Base-by-base conservation (phyloP, 176 grass and related monocot genomes). In the Triticum turgidum region DNA sequence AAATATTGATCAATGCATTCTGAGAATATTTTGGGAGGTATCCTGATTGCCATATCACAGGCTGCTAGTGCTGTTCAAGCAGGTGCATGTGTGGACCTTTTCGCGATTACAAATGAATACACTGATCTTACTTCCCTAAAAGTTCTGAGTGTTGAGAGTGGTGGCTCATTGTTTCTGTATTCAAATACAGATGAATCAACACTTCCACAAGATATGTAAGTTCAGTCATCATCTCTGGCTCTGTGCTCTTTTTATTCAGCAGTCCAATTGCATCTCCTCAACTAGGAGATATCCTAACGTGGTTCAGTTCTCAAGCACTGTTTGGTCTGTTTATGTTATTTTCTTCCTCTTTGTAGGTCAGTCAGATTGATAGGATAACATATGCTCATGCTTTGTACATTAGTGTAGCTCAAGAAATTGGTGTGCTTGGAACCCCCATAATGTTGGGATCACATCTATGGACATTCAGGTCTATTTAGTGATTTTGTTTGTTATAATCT, bases 131-230 rank as follows among this genome's bases (percentile, higher is more conserved):
- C 92, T 79, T 96, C 92, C 41, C 88, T 98, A 25, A 98, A 98
- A 78, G 90, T 87, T 91, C 86, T 98, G 34, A 94, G 92, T 92
- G 90, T 98, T 79, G 92, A 96, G 56, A 98, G 94, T 85, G 97
- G 97, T 39, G 97, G 94, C 59, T 98, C 93, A 79, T 78, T 98
- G 80, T 96, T 92, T 92, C 84, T 94, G 61, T 94, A 98, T 86
- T 80, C 86, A 52, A 98, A 86, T 89, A 91, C 90, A 71, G 97
- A 96, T 82, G 94, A 98, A 88, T 98, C 97, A 51, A 98, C 97
- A 63, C 90, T 98, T 83, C 97, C 97, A 6, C 94, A 98, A 82
- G 97, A 98, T 84, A 96, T 98, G 97, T 98, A 89, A 94, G 93
- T 91, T 77, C 12, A 61, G 14, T 81, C 12, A 38, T 64, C 17